Base-by-base conservation (phyloP, 1,284 basidiomycete species). In the Mycosarcoma maydis region DNA sequence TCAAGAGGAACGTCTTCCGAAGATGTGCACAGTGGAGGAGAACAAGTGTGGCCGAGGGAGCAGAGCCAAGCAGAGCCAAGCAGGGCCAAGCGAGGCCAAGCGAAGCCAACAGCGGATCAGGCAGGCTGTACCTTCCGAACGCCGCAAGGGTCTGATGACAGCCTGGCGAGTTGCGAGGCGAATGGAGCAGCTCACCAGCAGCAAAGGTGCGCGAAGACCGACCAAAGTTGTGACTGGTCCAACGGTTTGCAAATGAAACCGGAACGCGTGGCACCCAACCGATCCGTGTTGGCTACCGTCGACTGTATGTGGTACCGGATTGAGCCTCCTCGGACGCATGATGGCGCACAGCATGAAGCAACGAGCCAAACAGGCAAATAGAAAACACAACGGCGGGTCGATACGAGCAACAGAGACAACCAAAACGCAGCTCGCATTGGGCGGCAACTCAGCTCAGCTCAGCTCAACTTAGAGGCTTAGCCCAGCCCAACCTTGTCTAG, bases 1-100 rank as follows among this genome's bases (percentile, higher is more conserved):
- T 32, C n/a, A 37, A 60, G 58, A 54, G 42, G 46, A 45, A 54
- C 30, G 24, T 6, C 45, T 54, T 60, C 51, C 58, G 46, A 54
- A 60, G 58, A 60, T 54, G 51, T 54, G 58, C 13, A 13, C 27
- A 29, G 27, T 29, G 13, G 27, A 29, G 27, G 27, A 29, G 27
- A 13, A 29, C 7, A n/a, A n/a, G n/a, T n/a, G n/a, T 13, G 27
- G 27, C 13, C 7, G 27, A 29, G 7, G 13, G 13, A 29, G 27
- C 27, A 13, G 27, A 29, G 7, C 6, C 27, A 29, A 29, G 27
- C 27, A 29, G 27, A 29, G 6, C 27, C 7, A 29, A 29, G 27
- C n/a, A n/a, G n/a, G n/a, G n/a, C n/a, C n/a, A n/a, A n/a, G n/a
- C n/a, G n/a, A n/a, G n/a, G n/a, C n/a, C n/a, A n/a, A n/a, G n/a